Conservation (phyloP, 2,329 filamentous ascomycete genomes). For the Alternaria alternata region DNA sequence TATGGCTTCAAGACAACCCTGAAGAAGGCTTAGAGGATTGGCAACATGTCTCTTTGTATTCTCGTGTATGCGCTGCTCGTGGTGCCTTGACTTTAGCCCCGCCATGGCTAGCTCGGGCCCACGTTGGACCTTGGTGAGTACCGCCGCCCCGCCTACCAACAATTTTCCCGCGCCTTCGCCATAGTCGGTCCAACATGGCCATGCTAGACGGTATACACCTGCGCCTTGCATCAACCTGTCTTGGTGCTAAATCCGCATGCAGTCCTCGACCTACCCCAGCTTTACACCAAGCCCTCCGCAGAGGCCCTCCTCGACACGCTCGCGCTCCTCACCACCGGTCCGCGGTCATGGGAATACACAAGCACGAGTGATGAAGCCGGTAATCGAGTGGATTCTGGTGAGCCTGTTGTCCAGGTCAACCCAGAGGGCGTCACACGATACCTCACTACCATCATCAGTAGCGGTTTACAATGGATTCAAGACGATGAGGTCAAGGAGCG, state of each 20-base stretch:
- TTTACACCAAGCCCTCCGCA: slow-evolving; percentile 78
- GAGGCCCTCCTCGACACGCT: slow-evolving; percentile 71
- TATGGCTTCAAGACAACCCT: slow-evolving; percentile 89
- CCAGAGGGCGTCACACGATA: slow-evolving; percentile 67
- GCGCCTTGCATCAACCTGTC: neutral
- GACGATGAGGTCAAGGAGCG: slow-evolving; percentile 71
- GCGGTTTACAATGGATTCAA: slow-evolving; percentile 71
- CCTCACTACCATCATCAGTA: slow-evolving; percentile 73
- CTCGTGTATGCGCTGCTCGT: neutral
- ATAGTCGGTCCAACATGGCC: slow-evolving; percentile 30
- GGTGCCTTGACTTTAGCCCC: slow-evolving; percentile 10
- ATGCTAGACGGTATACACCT: slow-evolving; percentile 37
- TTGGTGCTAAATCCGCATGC: slow-evolving; percentile 24
- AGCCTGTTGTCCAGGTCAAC: slow-evolving; percentile 49
- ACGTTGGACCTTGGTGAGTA: slow-evolving; percentile 19
- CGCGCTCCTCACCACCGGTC: slow-evolving; percentile 70
- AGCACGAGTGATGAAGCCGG: slow-evolving; percentile 27
- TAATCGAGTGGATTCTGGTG: slow-evolving; percentile 5
- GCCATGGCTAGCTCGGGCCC: slow-evolving; percentile 27
- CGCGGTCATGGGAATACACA: slow-evolving; percentile 70
- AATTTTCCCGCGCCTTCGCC: slow-evolving; percentile 14
- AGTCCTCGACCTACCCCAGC: slow-evolving; percentile 81
- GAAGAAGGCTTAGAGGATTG: slow-evolving; percentile 45
- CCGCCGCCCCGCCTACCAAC: slow-evolving; percentile 13
- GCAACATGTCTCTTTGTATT: neutral